phyloP scores from a whole-genome alignment of 2,329 filamentous ascomycete genomes.

The Penicillium sp. region DNA sequence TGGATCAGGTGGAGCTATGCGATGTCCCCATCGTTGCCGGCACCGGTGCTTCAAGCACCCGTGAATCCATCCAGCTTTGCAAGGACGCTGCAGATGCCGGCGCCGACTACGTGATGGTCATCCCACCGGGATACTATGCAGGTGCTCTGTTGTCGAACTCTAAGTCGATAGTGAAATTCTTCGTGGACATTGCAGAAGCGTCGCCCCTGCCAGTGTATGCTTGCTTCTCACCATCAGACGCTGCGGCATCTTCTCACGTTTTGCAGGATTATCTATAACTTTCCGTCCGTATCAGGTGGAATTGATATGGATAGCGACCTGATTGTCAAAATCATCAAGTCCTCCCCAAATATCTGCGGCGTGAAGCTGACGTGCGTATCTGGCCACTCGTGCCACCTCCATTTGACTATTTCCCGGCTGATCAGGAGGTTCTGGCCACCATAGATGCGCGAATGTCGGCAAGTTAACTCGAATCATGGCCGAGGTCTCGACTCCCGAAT shows the following conservation, averaged over 20 bases:
- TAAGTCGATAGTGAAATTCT: not conserved
- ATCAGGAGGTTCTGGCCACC: too few species aligned
- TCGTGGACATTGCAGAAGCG: conserved; percentile 1
- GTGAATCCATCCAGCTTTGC: conserved; percentile 2
- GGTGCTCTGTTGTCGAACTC: not conserved
- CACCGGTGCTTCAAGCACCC: not conserved
- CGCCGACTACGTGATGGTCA: conserved; percentile 2
- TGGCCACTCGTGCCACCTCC: too few species aligned
- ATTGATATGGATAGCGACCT: conserved; percentile 3
- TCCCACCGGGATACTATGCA: conserved; percentile 1
- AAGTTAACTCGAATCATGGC: conserved; percentile 3
- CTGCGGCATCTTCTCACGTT: too few species aligned
- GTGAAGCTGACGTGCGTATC: conserved; percentile 1
- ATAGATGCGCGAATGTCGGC: conserved; percentile 3
- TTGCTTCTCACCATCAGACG: too few species aligned
- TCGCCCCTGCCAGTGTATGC: conserved; percentile 2
- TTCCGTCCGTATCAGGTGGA: not conserved
- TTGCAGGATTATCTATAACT: not conserved
- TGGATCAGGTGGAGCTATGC: not conserved
- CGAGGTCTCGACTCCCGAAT: not conserved
- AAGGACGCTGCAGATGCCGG: conserved; percentile 4
- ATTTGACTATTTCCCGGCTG: too few species aligned
- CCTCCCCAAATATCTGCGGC: not conserved
- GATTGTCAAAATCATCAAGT: not conserved
- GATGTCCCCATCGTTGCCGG: not conserved